Evolutionary conservation across 2,329 filamentous ascomycete species (phyloP).

Genomic region (Colletotrichum sublineola): DNA sequence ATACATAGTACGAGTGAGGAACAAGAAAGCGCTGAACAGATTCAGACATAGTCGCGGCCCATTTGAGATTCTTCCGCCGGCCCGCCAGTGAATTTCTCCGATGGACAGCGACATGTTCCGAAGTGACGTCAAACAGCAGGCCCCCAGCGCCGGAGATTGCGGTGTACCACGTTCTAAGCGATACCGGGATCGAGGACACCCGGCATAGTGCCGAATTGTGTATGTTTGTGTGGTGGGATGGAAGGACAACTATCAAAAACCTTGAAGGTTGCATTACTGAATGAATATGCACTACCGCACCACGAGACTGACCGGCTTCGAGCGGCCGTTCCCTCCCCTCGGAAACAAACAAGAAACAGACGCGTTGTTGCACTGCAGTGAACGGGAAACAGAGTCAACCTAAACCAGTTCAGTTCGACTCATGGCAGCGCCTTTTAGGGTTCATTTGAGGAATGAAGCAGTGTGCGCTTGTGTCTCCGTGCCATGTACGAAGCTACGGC

Average conservation of each 20-base stretch:
- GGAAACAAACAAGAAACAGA: neutral
- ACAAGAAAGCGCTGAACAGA: neutral
- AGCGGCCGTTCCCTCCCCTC: neutral
- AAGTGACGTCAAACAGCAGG: neutral
- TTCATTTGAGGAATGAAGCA: conserved; percentile 12
- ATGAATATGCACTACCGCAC: conserved; percentile 2
- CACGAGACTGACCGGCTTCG: neutral
- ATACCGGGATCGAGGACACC: neutral
- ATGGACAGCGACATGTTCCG: neutral
- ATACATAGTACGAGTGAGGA: neutral
- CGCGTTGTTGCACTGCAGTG: neutral
- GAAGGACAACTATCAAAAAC: conserved; percentile 3
- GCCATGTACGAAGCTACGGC: neutral
- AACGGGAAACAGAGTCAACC: neutral
- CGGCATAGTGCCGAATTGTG: neutral
- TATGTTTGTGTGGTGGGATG: neutral
- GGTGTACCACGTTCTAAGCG: neutral
- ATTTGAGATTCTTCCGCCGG: neutral
- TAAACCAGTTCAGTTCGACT: neutral
- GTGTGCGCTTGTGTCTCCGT: conserved; percentile 16
- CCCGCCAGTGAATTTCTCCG: neutral
- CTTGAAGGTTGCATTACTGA: conserved; percentile 17
- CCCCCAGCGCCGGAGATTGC: no score
- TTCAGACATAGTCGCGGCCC: neutral
- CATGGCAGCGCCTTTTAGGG: conserved; percentile 29